Base-by-base conservation (phyloP, 768 basidiomycete species). In the Kondoa malvinella region DNA sequence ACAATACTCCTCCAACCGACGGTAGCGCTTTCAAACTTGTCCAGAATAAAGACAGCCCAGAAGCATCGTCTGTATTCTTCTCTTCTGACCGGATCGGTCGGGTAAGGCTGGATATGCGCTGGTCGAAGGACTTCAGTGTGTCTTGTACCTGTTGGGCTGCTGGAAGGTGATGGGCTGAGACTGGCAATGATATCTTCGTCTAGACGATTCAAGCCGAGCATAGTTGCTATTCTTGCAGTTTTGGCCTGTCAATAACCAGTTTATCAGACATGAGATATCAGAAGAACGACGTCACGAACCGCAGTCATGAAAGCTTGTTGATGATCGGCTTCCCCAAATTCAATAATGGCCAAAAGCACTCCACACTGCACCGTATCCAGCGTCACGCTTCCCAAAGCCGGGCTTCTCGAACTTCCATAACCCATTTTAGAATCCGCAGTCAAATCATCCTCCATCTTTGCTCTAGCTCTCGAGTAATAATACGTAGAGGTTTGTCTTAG, bases 171-270 rank as follows among this genome's bases (percentile, higher is more conserved):
- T 8, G 40, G 21, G 40, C 40, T 67, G 3, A 68, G 32, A 3
- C 16, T 56, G 0, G 65, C 67, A 31, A 72, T 57, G 21, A 69
- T 56, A 30, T 72, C 72, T 40, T 72, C 72, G 67, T 72, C 72
- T 70, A 72, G 69, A 25, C 72, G 56, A n/a, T 68, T 65, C 64
- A 72, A n/a, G 0, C 72, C 72, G 14, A 72, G 57, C 71, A 72
- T 72, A 1, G 68, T 65, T n/a, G 72, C 64, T 34, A 72, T 68
- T 57, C 72, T 27, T 0, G 71, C 70, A 25, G 72, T 70, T 56
- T 67, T 50, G 21, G 40, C 40, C 40, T 50, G 40, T 50, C 40
- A 50, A 8, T 8, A 50, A 21, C 40, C 21, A 50, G 21, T 50
- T 50, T 50, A 50, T 50, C 21, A 8, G 21, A 21, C 40, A 21